A percentile compares a stretch with the other conserved stretches of the same genome.
Evolutionary conservation across 805 yeast genomes (phyloP).

Genomic region (Teunomyces lycoperdinae): DNA sequence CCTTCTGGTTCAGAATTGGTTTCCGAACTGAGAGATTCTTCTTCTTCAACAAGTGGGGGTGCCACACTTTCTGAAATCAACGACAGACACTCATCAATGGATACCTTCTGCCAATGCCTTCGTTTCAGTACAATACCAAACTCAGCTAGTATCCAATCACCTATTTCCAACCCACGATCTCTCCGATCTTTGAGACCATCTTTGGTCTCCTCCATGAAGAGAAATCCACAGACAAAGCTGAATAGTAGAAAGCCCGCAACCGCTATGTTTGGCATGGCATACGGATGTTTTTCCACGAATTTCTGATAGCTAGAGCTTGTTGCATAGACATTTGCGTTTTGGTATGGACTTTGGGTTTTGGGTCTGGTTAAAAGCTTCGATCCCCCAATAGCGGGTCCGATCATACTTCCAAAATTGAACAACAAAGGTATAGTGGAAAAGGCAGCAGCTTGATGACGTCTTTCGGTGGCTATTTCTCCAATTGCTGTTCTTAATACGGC

Average conservation of each 20-base stretch:
- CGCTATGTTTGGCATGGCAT: constrained; percentile 37
- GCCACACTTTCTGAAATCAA: neutral
- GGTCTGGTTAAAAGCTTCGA: constrained; percentile 28
- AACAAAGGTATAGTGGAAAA: constrained; percentile 30
- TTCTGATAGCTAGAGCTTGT: constrained; percentile 18
- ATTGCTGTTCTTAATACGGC: constrained; percentile 30
- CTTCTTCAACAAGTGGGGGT: neutral
- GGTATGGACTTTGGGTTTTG: constrained; percentile 13
- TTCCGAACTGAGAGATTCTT: constrained; percentile 5
- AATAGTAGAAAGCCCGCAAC: constrained; percentile 26
- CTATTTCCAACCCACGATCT: constrained; percentile 34
- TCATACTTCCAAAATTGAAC: constrained; percentile 29
- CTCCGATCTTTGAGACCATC: constrained; percentile 17
- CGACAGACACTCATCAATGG: neutral
- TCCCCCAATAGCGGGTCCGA: constrained; percentile 35
- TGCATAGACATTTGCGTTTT: neutral
- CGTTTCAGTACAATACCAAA: constrained; percentile 25
- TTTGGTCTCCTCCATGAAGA: constrained; percentile 40
- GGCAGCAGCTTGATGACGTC: constrained; percentile 29
- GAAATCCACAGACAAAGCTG: constrained; percentile 27
- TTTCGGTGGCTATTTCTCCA: constrained; percentile 31
- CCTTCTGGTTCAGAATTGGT: constrained; percentile 6
- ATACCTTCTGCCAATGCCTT: constrained; percentile 28
- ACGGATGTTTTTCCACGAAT: constrained; percentile 32
- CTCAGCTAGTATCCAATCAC: constrained; percentile 27